A percentile compares a stretch with the other conserved stretches of the same genome.
phyloP scores from a whole-genome alignment of 1,284 basidiomycete species.

The Stereum hirsutum region DNA sequence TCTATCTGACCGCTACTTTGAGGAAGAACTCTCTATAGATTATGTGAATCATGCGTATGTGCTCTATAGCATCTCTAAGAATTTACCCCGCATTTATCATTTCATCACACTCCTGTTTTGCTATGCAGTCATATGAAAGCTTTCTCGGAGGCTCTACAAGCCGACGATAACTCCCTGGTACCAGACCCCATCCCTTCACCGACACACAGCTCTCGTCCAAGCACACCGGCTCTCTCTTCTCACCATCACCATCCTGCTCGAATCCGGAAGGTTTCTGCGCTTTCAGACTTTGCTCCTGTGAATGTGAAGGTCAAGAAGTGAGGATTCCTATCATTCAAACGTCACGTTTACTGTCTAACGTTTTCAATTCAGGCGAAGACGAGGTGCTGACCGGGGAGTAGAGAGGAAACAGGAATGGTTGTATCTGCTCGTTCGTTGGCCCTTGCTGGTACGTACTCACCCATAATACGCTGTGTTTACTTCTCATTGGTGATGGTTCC shows the following conservation, averaged over 20 bases:
- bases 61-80: slow-evolving; percentile 1
- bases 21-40: slow-evolving; percentile 22
- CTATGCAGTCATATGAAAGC: slow-evolving; percentile 59
- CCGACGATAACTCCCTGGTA: slow-evolving; percentile 44
- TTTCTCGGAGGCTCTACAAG: slow-evolving; percentile 55
- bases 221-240: slow-evolving; percentile 23
- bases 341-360: slow-evolving; percentile 1
- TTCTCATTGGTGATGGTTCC: background rate
- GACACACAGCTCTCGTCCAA: slow-evolving; percentile 26
- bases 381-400: slow-evolving; percentile 32
- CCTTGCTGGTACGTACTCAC: slow-evolving; percentile 61
- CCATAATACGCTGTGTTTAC: slow-evolving; percentile 1
- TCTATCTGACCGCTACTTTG: too few relatives aligned
- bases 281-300: slow-evolving; percentile 91
- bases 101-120: background rate
- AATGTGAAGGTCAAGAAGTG: slow-evolving; percentile 73
- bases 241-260: slow-evolving; percentile 26
- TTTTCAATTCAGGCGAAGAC: slow-evolving; percentile 33
- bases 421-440: slow-evolving; percentile 83
- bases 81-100: background rate
- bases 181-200: slow-evolving; percentile 8
- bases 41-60: slow-evolving; percentile 69
- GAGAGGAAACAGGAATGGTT: slow-evolving; percentile 66
- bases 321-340: slow-evolving; percentile 8
- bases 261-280: slow-evolving; percentile 74